phyloP scores from a whole-genome alignment of 139 green algal genomes.

The Chlorella sp. region DNA sequence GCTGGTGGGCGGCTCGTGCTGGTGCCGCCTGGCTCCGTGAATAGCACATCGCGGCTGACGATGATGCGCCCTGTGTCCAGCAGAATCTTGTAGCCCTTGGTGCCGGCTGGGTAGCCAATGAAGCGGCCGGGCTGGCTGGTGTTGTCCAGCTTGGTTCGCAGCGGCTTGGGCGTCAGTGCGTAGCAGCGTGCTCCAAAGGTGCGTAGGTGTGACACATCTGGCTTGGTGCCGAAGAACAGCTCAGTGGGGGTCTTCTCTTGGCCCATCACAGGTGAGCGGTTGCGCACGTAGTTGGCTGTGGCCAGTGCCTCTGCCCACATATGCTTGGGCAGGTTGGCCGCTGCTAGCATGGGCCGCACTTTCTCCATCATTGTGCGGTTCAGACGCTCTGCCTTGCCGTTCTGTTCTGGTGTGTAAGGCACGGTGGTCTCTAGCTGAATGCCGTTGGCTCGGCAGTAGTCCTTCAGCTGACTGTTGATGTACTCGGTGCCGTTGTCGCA shows the following conservation, averaged over 20 bases:
- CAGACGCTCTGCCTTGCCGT: slow-evolving; percentile 25
- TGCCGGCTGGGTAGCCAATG: slow-evolving; percentile 26
- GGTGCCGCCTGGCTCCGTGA: slow-evolving; percentile 22
- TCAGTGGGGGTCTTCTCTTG: slow-evolving; percentile 29
- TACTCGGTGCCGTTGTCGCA: slow-evolving; percentile 30
- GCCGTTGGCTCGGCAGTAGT: neutral
- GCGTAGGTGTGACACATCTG: slow-evolving; percentile 35
- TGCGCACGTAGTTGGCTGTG: too few relatives aligned
- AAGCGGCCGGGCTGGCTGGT: neutral
- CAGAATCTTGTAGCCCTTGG: slow-evolving; percentile 36
- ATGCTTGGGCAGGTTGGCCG: neutral
- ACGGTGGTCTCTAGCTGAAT: slow-evolving; percentile 23
- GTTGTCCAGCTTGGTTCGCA: slow-evolving; percentile 37
- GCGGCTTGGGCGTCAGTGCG: slow-evolving; percentile 1
- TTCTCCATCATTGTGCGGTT: slow-evolving; percentile 40
- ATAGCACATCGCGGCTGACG: slow-evolving; percentile 37
- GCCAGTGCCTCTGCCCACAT: too few relatives aligned
- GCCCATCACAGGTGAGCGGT: slow-evolving; percentile 10
- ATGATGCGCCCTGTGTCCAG: neutral
- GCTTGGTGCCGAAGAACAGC: slow-evolving; percentile 28
- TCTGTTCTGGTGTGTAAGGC: slow-evolving; percentile 17
- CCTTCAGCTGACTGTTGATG: neutral
- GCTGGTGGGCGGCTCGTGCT: neutral
- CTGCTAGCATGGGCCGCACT: slow-evolving; percentile 26
- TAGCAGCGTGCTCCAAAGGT: slow-evolving; percentile 38